phyloP scores from a whole-genome alignment of 495 filamentous ascomycete genomes.

The Xylaria castorea region DNA sequence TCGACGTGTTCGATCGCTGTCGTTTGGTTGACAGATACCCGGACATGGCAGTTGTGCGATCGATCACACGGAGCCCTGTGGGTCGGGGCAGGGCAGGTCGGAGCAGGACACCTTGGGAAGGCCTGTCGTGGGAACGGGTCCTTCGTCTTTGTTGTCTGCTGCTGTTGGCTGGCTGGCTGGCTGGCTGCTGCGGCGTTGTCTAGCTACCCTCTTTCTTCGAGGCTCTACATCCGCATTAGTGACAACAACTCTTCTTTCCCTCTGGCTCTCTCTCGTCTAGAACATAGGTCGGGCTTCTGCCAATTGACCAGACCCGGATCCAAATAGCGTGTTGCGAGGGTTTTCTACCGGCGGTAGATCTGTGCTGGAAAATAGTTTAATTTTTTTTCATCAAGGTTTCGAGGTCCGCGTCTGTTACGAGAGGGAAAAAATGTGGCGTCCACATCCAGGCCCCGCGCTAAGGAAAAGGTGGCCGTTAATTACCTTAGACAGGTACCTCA shows the following conservation, averaged over 20 bases:
- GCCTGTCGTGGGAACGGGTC: not conserved
- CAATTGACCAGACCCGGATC: constrained; percentile 19
- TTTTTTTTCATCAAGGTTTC: constrained; percentile 25
- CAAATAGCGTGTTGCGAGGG: not conserved
- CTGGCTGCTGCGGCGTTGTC: constrained; percentile 4
- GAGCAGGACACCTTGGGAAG: not conserved
- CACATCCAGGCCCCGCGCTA: constrained; percentile 31
- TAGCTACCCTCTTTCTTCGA: not conserved
- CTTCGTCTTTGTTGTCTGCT: not conserved
- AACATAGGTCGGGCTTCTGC: not conserved
- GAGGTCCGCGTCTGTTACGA: constrained; percentile 27
- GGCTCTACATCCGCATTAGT: constrained; percentile 18
- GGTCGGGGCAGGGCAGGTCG: constrained; percentile 1
- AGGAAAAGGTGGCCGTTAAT: constrained; percentile 27
- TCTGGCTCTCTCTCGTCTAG: not conserved
- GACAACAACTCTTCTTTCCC: constrained; percentile 15
- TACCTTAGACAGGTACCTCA: constrained; percentile 4
- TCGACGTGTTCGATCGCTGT: constrained; percentile 47
- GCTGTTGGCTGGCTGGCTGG: not conserved
- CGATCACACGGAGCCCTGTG: constrained; percentile 22
- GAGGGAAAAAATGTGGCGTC: constrained; percentile 30
- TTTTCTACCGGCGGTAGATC: constrained; percentile 8
- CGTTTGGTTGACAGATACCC: constrained; percentile 43
- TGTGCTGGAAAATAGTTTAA: constrained; percentile 13
- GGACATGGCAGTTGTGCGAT: constrained; percentile 41